Evolutionary conservation across 2,329 filamentous ascomycete species (phyloP).

Genomic region (Rhinocladiella mackenziei): DNA sequence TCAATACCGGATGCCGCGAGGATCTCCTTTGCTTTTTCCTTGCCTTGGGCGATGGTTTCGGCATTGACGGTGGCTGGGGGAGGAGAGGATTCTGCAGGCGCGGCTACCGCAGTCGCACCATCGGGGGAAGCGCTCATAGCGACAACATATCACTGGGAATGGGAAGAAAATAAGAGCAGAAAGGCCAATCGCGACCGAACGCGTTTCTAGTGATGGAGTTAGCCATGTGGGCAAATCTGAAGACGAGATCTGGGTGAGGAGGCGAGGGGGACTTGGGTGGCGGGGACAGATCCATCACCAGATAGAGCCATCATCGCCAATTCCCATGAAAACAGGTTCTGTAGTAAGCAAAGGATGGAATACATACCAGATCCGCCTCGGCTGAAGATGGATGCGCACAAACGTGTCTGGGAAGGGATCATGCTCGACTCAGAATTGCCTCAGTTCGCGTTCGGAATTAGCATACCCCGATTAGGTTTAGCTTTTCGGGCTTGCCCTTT

Average conservation of each 20-base stretch:
- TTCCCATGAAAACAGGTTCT: not conserved
- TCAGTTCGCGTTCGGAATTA: slow-evolving; percentile 17
- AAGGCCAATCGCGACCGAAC: slow-evolving; percentile 10
- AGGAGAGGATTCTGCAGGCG: slow-evolving; percentile 17
- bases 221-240: slow-evolving; percentile 14
- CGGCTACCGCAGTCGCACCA: slow-evolving; percentile 22
- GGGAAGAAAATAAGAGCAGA: not conserved
- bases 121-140: slow-evolving; percentile 23
- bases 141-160: slow-evolving; percentile 20
- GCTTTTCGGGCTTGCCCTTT: slow-evolving; percentile 4
- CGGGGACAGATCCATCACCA: slow-evolving; percentile 7
- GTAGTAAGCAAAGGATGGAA: slow-evolving; percentile 5
- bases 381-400: slow-evolving; percentile 19
- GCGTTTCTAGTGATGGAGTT: slow-evolving; percentile 20
- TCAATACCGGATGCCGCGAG: slow-evolving; percentile 50
- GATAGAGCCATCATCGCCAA: slow-evolving; percentile 1
- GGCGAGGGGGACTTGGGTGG: slow-evolving; percentile 1
- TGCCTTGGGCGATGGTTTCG: slow-evolving; percentile 54
- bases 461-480: slow-evolving; percentile 13
- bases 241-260: slow-evolving; percentile 7
- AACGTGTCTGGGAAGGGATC: slow-evolving; percentile 22
- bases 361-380: slow-evolving; percentile 24
- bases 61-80: slow-evolving; percentile 11
- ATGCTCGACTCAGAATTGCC: slow-evolving; percentile 14
- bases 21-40: slow-evolving; percentile 58